These are phyloP conservation scores for Zarea fungicola DNA, from an alignment of 2,329 filamentous ascomycete genomes.

Conservation along the genomic window DNA sequence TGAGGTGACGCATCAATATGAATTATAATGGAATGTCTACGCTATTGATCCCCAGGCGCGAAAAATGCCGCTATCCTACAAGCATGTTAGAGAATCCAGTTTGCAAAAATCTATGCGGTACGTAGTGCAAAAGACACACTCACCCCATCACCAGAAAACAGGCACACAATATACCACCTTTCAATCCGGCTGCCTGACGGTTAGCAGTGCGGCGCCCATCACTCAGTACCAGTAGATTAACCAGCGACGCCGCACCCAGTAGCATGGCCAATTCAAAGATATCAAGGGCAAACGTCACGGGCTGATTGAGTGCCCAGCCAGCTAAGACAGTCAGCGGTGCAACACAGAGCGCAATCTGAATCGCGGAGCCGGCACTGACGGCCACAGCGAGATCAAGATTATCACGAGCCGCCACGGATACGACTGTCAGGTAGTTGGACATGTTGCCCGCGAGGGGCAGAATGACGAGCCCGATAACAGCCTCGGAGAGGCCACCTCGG, in stretches of 20 bases:
- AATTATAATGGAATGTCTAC: neutral
- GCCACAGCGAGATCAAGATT: conserved; percentile 56
- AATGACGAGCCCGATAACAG: conserved; percentile 57
- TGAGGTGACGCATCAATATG: neutral
- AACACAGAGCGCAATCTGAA: conserved; percentile 58
- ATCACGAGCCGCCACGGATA: conserved; percentile 50
- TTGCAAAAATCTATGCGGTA: too few species aligned
- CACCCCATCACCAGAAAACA: conserved; percentile 48
- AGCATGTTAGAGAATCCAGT: neutral
- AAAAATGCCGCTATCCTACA: conserved; percentile 1
- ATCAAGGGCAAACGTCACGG: conserved; percentile 65
- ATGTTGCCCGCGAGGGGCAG: conserved; percentile 59
- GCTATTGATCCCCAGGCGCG: neutral
- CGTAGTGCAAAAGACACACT: conserved; percentile 12
- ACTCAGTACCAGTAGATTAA: conserved; percentile 64
- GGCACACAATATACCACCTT: conserved; percentile 53
- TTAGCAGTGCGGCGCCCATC: conserved; percentile 44
- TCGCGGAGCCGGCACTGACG: conserved; percentile 52
- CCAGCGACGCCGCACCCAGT: conserved; percentile 64
- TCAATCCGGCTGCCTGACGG: conserved; percentile 39
- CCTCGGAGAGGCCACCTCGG: conserved; percentile 45
- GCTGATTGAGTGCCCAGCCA: conserved; percentile 50
- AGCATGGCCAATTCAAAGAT: conserved; percentile 70
- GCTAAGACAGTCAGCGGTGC: conserved; percentile 56
- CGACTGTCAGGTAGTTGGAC: conserved; percentile 51